Evolutionary conservation across 2,329 filamentous ascomycete genomes (phyloP), one percentile per base, ranked within the genome.

Genomic region (Capronia coronata): DNA sequence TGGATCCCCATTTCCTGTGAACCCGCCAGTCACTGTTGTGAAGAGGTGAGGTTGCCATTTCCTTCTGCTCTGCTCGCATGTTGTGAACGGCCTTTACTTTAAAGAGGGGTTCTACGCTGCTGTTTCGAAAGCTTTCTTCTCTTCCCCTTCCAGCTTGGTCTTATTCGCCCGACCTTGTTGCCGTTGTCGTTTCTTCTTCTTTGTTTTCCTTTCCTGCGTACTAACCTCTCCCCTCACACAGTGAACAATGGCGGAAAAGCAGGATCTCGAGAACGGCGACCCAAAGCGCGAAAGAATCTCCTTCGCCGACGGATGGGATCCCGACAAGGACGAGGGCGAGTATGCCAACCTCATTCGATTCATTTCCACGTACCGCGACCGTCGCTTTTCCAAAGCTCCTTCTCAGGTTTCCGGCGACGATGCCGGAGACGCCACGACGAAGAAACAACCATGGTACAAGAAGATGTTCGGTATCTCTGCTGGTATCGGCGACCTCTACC

Each of bases 281-380:
- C 51, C 58, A 46, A 62, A 62, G 56, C 50, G 58, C 42, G 58
- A 60, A 49, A 52, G 58, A 56, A 60, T 62, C 51, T 59, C 57
- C 25, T 62, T 60, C 52, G 59, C 59, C 48, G 59, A 61, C 52
- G 59, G 58, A 32, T 62, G 58, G 57, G 57, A 60, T 48, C 59
- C 59, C n/a, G 59, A 62, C 40, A 59, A 61, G 41, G 57, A 60
- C 46, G 59, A 59, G 68, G 80, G 82, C 65, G 80, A 84, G 67
- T 84, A 83, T 68, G 75, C 76, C 59, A 78, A 79, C 46, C 71
- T 84, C 46, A 79, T 83, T 64, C 77, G 80, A 63, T 84, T 81
- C 71, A 83, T 84, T 66, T 80, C 79, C 58, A 80, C 77, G 63
- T 83, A 83, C 68, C 76, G 75, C 61, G 79, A 82, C 67, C 74